Conservation (phyloP, 129 eudicot genomes). For the Pulicaria dysenterica region DNA sequence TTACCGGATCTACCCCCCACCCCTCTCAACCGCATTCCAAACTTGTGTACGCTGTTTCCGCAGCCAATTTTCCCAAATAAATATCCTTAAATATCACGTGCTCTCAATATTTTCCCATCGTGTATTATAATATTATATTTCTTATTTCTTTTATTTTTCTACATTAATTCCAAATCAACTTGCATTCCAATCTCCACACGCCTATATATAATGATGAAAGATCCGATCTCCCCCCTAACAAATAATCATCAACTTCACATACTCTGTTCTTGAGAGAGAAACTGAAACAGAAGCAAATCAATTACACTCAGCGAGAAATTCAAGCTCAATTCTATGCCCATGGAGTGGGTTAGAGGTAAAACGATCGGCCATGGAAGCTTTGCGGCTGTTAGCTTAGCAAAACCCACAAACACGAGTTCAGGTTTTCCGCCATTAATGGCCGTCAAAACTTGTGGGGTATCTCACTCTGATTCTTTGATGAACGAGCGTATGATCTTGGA, state of each 20-base stretch:
- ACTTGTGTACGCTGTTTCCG: conserved; percentile 42
- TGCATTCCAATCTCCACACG: conserved; percentile 37
- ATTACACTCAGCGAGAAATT: background rate
- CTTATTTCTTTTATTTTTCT: background rate
- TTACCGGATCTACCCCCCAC: conserved; percentile 19
- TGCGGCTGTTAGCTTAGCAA: conserved; percentile 67
- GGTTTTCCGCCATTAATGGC: conserved; percentile 50
- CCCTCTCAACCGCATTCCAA: conserved; percentile 51
- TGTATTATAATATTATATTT: background rate
- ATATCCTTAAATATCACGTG: conserved; percentile 52
- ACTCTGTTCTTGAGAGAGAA: conserved; percentile 14
- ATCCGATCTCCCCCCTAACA: conserved; percentile 13
- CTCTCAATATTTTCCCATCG: conserved; percentile 17
- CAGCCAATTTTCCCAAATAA: conserved; percentile 36
- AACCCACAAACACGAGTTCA: conserved; percentile 38
- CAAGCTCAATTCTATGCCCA: conserved; percentile 10
- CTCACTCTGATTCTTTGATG: conserved; percentile 45
- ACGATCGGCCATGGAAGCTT: conserved; percentile 81
- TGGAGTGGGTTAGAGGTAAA: conserved; percentile 85
- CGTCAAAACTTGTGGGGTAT: conserved; percentile 55
- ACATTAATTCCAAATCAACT: conserved; percentile 22
- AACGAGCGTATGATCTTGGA: conserved; percentile 58
- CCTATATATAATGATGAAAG: conserved; percentile 28
- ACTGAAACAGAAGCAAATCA: background rate
- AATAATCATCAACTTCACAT: conserved; percentile 33